These are phyloP conservation scores for Dendrocalamus latiflorus DNA, from an alignment of 202 grass and related monocot genomes.

Conservation along the genomic window DNA sequence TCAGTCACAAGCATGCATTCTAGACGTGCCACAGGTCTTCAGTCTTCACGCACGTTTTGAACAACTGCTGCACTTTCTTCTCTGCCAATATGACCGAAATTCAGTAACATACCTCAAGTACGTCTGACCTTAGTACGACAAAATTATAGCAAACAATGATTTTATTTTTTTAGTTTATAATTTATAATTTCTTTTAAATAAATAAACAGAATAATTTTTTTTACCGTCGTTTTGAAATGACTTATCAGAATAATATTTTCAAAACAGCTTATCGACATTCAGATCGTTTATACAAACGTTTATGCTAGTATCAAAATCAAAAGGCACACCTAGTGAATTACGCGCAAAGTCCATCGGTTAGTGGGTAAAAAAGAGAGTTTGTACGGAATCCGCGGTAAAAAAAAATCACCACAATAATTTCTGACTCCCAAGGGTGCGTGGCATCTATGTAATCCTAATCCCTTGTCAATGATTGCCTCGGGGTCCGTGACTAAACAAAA, in stretches of 20 bases:
- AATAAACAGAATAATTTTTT: too few species aligned
- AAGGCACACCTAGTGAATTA: too few species aligned
- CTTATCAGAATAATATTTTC: too few species aligned
- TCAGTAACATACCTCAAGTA: background rate
- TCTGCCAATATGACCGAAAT: background rate
- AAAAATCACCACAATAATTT: background rate
- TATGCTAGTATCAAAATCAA: too few species aligned
- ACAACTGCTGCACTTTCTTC: background rate
- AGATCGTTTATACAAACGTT: fast-evolving
- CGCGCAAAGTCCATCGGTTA: background rate
- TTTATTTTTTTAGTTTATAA: too few species aligned
- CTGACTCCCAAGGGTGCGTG: background rate
- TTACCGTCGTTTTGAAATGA: fast-evolving
- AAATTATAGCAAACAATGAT: background rate
- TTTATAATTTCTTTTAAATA: too few species aligned
- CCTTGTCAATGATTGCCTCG: constrained; percentile 50
- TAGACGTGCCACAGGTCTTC: background rate
- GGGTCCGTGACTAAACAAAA: constrained; percentile 15
- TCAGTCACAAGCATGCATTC: background rate
- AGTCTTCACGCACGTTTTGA: background rate
- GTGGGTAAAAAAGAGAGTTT: too few species aligned
- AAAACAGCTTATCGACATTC: too few species aligned
- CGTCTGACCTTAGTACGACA: background rate
- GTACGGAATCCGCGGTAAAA: background rate
- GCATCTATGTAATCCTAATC: constrained; percentile 20